These are phyloP conservation scores for Hymenoscyphus albidus DNA, from an alignment of 2,329 filamentous ascomycete species.

Conservation along the genomic window DNA sequence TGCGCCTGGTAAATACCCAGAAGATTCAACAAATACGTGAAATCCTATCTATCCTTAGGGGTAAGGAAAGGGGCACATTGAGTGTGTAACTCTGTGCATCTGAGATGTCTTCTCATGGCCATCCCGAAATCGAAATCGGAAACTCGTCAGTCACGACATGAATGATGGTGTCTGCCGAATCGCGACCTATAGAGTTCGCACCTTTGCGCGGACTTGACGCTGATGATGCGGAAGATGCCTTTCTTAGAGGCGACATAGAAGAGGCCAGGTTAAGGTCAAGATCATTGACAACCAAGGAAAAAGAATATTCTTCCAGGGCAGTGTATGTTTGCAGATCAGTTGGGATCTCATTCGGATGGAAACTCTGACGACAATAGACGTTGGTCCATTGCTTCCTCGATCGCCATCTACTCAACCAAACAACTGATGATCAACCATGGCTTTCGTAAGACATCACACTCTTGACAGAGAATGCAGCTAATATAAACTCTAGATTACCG, in stretches of 20 bases:
- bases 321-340: slow-evolving; percentile 4
- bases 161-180: slow-evolving; percentile 12
- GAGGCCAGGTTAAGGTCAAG: neutral
- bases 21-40: neutral
- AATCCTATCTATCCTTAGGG: neutral
- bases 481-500: slow-evolving; percentile 22
- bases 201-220: slow-evolving; percentile 9
- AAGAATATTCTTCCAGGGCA: slow-evolving; percentile 2
- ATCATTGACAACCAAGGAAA: neutral
- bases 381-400: slow-evolving; percentile 22
- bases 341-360: neutral
- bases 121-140: neutral
- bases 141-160: slow-evolving; percentile 4
- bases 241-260: neutral
- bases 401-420: slow-evolving; percentile 23
- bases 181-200: slow-evolving; percentile 7
- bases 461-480: slow-evolving; percentile 10
- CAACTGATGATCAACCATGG: slow-evolving; percentile 22
- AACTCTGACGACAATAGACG: slow-evolving; percentile 7
- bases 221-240: slow-evolving; percentile 9
- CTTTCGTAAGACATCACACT: slow-evolving; percentile 20
- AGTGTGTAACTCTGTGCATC: neutral
- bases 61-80: neutral
- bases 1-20: too few relatives aligned
- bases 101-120: neutral